Evolutionary conservation across 2,329 filamentous ascomycete genomes (phyloP), one percentile per base, ranked within the genome.

Genomic region (Verticillium albo-atrum): DNA sequence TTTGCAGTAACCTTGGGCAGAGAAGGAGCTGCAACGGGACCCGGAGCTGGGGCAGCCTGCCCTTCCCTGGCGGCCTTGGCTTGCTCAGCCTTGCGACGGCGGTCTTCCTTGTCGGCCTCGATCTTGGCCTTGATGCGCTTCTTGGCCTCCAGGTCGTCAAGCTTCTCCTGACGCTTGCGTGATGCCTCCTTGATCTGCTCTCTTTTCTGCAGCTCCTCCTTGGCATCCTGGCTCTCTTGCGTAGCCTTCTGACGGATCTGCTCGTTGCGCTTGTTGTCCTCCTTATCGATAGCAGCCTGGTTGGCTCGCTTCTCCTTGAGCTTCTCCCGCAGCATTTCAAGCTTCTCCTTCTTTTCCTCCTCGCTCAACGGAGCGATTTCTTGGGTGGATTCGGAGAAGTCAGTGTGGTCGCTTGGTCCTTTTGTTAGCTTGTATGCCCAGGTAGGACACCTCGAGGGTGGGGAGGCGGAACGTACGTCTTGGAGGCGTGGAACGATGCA

Each of bases 341-440:
- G 82, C 67, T 84, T 89, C n/a, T 85, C 82, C 70, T 88, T 88
- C 80, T 95, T 97, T 77, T 99, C 89, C 62, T 96, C 93, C 65
- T 94, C 92, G 0, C 93, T 97, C 68, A 99, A 78, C 0, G 94
- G 91, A 3, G 90, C 89, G 66, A 99, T 88, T 71, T 96, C 92
- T 68, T 98, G 94, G 4, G 91, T 94, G 0, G 93, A 97, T 73
- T 99, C 92, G 23, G 90, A 85, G 72, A 99, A 99, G 74, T 97
- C 90, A 54, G 88, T 86, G 74, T 99, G 95, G 55, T 91, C 90
- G 9, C 87, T 90, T 59, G n/a, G 9, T 23, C 6, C 10, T 23
- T 10, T 20, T 25, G 26, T n/a, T 20, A 55, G 14, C 14, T 28
- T 35, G 63, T 37, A 47, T 28, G 17, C 28, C 56, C 35, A 14